A percentile compares a stretch with the other conserved stretches of the same genome.
Evolutionary conservation across 495 filamentous ascomycete genomes (phyloP).

Genomic region (Acidomyces sp.): DNA sequence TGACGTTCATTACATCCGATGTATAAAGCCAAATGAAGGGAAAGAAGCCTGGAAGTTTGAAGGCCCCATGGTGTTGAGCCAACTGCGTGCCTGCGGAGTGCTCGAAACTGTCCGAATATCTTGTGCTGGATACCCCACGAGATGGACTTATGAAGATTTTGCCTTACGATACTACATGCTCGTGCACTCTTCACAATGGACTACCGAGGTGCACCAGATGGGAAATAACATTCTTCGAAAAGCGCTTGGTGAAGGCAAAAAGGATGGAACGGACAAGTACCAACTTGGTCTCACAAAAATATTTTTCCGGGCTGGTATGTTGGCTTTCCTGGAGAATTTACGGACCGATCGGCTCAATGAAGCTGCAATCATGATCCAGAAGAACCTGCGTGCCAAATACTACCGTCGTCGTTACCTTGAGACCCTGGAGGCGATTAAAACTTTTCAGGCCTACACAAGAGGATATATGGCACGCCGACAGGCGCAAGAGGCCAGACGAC

Average conservation of each 20-base stretch:
- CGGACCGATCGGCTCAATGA: conserved; percentile 81
- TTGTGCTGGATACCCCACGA: conserved; percentile 91
- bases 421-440: conserved; percentile 65
- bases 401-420: conserved; percentile 86
- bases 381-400: conserved; percentile 92
- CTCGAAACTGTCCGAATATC: conserved; percentile 96
- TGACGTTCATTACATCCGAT: conserved; percentile 98
- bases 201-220: conserved; percentile 83
- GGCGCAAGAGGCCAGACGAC: conserved; percentile 66
- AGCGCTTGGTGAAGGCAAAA: conserved; percentile 65
- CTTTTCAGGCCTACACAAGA: conserved; percentile 60
- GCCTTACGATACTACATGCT: conserved; percentile 97
- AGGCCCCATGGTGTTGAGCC: conserved; percentile 96
- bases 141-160: conserved; percentile 99
- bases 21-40: conserved; percentile 97
- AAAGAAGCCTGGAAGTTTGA: conserved; percentile 98
- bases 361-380: conserved; percentile 96
- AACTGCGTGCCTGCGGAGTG: conserved; percentile 95
- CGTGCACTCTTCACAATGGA: conserved; percentile 82
- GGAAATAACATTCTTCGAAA: conserved; percentile 81
- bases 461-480: conserved; percentile 62
- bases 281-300: conserved; percentile 95
- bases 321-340: conserved; percentile 91
- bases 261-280: conserved; percentile 82
- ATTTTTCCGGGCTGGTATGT: conserved; percentile 98